Evolutionary conservation across 331 rosid species (phyloP).

Genomic region (Acacia concinna): DNA sequence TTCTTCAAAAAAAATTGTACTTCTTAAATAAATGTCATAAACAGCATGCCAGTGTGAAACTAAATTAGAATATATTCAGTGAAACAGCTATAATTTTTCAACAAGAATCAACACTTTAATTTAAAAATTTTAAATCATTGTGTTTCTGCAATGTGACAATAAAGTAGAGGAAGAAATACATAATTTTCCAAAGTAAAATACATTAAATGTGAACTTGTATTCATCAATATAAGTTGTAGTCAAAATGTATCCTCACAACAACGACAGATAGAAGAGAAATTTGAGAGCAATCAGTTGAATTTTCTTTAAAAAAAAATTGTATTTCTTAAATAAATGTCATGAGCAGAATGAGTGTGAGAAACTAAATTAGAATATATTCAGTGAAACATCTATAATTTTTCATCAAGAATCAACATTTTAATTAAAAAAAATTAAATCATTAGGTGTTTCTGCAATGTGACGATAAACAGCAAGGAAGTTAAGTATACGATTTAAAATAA

Average conservation of each 20-base stretch:
- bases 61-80: neutral
- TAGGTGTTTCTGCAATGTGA: neutral
- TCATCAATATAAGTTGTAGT: neutral
- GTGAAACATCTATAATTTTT: neutral
- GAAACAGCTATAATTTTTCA: neutral
- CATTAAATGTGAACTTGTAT: neutral
- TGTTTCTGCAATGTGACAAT: neutral
- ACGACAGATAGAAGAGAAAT: neutral
- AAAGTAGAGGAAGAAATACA: neutral
- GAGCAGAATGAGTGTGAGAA: neutral
- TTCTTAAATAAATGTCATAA: neutral
- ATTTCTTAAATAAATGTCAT: neutral
- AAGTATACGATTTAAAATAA: neutral
- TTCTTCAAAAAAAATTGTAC: neutral
- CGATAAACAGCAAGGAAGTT: neutral
- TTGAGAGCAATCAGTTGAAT: neutral
- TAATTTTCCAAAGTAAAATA: neutral
- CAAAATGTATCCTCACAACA: neutral
- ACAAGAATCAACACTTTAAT: neutral
- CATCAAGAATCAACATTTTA: neutral
- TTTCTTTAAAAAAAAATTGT: neutral
- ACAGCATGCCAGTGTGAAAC: neutral
- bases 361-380: neutral
- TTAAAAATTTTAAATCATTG: neutral
- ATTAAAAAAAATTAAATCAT: neutral